phyloP scores from a whole-genome alignment of 2,329 filamentous ascomycete genomes.

The Aspergillus glaucus region DNA sequence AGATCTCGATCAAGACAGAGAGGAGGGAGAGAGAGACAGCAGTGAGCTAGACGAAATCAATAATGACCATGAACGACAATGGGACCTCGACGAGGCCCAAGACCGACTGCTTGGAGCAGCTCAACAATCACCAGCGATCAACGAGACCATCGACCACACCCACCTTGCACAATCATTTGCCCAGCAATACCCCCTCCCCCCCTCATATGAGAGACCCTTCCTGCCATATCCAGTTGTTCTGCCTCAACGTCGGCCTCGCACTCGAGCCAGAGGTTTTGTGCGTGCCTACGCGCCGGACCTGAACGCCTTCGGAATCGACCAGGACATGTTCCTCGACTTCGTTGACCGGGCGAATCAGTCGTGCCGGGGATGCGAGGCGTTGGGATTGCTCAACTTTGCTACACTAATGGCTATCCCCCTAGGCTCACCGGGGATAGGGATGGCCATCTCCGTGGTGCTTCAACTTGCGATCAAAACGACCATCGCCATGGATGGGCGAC shows the following conservation, averaged over 20 bases:
- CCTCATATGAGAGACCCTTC: conserved; percentile 4
- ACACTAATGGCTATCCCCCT: conserved; percentile 34
- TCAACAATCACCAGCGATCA: not conserved
- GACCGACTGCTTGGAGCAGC: conserved; percentile 8
- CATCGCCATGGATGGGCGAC: conserved; percentile 33
- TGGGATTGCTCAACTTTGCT: conserved; percentile 40
- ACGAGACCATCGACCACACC: conserved; percentile 2
- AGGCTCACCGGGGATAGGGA: conserved; percentile 27
- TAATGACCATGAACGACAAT: conserved; percentile 10
- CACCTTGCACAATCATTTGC: conserved; percentile 12
- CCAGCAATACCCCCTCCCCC: conserved; percentile 6
- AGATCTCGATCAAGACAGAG: not conserved
- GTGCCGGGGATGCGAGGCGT: conserved; percentile 31
- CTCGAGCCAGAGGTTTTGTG: conserved; percentile 33
- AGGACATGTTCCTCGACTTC: conserved; percentile 33
- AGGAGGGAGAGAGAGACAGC: not conserved
- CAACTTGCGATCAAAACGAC: conserved; percentile 39
- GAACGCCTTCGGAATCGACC: conserved; percentile 27
- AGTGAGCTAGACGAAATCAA: not conserved
- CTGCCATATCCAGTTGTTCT: conserved; percentile 33
- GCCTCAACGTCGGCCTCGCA: conserved; percentile 33
- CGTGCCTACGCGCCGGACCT: conserved; percentile 35
- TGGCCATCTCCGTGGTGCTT: conserved; percentile 40
- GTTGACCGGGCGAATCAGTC: conserved; percentile 33
- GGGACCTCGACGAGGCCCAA: conserved; percentile 21